phyloP scores from a whole-genome alignment of 148 eudicot species.

The Talinum fruticosum region DNA sequence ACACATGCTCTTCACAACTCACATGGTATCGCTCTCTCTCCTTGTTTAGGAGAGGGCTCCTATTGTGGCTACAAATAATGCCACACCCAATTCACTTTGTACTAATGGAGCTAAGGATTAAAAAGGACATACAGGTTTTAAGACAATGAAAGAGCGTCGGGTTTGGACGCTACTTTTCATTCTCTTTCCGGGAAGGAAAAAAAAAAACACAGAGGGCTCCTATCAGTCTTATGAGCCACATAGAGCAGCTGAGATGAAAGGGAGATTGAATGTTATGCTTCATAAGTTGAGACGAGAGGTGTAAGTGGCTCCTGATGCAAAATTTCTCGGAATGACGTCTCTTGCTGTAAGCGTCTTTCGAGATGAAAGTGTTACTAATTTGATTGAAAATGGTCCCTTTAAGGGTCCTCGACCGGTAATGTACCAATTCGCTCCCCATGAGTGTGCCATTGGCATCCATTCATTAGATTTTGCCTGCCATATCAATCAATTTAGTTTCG shows the following conservation, averaged over 20 bases:
- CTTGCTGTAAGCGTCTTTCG: constrained; percentile 61
- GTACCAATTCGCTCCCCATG: constrained; percentile 96
- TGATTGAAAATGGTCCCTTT: constrained; percentile 83
- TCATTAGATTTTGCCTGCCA: constrained; percentile 63
- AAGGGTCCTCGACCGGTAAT: constrained; percentile 66
- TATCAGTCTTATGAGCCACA: not conserved
- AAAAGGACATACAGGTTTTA: no score
- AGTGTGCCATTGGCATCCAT: constrained; percentile 85
- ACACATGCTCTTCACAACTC: not conserved
- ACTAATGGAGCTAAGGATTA: not conserved
- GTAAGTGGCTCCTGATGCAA: constrained; percentile 85
- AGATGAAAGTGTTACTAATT: constrained; percentile 63
- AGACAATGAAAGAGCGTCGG: not conserved
- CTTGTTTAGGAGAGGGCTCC: not conserved
- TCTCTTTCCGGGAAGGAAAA: no score
- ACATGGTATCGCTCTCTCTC: not conserved
- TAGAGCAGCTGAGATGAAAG: not conserved
- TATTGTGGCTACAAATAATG: not conserved
- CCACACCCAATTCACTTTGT: not conserved
- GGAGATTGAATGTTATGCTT: not conserved
- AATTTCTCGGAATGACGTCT: constrained; percentile 76
- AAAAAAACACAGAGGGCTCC: not conserved
- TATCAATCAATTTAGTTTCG: not conserved
- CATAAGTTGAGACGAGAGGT: constrained; percentile 81
- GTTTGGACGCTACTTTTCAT: not conserved